Percentiles rank a stretch among this genome's conserved stretches.
Evolutionary conservation across 1,284 basidiomycete genomes (phyloP).

Genomic region (Termitomyces sp.): DNA sequence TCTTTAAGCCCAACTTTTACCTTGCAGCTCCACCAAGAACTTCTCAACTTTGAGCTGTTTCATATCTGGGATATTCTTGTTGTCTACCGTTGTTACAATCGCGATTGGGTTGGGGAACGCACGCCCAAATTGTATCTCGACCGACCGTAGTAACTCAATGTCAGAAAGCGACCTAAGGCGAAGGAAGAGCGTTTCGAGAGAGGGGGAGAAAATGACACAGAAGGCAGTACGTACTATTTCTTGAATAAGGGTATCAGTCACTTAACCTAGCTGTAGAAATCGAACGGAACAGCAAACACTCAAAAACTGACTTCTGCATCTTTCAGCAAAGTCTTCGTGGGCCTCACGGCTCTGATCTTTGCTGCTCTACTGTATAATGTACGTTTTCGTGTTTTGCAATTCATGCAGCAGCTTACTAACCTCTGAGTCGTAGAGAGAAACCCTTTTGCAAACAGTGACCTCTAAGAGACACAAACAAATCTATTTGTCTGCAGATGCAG

Average conservation of each 20-base stretch:
- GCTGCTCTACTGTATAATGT: conserved; percentile 13
- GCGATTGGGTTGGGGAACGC: not conserved
- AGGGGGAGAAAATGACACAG: conserved; percentile 1
- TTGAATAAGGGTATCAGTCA: not conserved
- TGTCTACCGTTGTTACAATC: not conserved
- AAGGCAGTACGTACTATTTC: not conserved
- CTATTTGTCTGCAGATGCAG: conserved; percentile 41
- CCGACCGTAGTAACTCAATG: conserved; percentile 1
- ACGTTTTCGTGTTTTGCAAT: not conserved
- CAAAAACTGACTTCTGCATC: not conserved
- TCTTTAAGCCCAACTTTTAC: not conserved
- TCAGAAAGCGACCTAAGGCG: conserved; percentile 1
- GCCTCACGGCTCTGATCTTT: conserved; percentile 4
- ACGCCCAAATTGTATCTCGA: not conserved
- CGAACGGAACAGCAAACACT: not conserved
- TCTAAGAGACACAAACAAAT: not conserved
- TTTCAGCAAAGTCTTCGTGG: conserved; percentile 4
- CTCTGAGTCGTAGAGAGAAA: not conserved
- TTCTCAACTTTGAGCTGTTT: not conserved
- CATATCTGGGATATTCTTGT: not conserved
- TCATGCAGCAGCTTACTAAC: not conserved
- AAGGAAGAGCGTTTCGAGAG: conserved; percentile 9
- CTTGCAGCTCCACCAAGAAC: not conserved
- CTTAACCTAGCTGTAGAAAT: not conserved
- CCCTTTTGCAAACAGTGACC: not conserved